A percentile compares a stretch with the other conserved stretches of the same genome.
phyloP scores from a whole-genome alignment of 139 green algal genomes.

The Bryopsis sp. region DNA sequence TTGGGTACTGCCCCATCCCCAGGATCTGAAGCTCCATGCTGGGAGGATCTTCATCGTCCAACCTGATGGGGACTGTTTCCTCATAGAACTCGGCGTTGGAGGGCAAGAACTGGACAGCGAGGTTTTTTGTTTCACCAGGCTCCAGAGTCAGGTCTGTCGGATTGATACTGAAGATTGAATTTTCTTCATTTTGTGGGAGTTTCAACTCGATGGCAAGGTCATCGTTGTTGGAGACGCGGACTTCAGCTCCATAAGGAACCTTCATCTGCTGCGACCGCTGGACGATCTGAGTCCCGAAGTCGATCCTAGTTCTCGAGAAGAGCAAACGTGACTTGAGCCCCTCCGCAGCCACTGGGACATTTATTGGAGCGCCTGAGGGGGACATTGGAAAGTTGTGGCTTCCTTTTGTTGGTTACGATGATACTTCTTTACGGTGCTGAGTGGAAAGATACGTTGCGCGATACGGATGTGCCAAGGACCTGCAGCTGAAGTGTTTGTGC shows the following conservation, averaged over 20 bases:
- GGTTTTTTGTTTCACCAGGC: background rate
- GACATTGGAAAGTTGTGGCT: background rate
- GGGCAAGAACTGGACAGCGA: background rate
- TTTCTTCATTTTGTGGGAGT: background rate
- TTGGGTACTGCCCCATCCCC: slow-evolving; percentile 35
- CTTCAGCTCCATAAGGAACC: slow-evolving; percentile 30
- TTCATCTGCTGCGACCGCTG: slow-evolving; percentile 38
- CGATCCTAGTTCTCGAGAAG: slow-evolving; percentile 38
- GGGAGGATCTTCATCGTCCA: background rate
- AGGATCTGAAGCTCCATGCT: slow-evolving; percentile 22
- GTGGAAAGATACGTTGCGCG: background rate
- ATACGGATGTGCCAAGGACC: background rate
- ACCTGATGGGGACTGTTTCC: background rate
- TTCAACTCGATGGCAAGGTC: background rate
- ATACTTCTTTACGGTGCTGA: background rate
- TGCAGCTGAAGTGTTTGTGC: background rate
- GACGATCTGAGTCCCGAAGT: slow-evolving; percentile 54
- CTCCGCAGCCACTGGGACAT: slow-evolving; percentile 15
- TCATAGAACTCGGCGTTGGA: background rate
- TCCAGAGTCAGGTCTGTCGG: background rate
- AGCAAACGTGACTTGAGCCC: slow-evolving; percentile 44
- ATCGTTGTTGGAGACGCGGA: slow-evolving; percentile 27
- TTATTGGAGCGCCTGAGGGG: slow-evolving; percentile 8
- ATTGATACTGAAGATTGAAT: background rate
- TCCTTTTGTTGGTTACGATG: background rate